Base-by-base conservation (phyloP, 306 rosid species). In the Trichosanthes truncata region DNA sequence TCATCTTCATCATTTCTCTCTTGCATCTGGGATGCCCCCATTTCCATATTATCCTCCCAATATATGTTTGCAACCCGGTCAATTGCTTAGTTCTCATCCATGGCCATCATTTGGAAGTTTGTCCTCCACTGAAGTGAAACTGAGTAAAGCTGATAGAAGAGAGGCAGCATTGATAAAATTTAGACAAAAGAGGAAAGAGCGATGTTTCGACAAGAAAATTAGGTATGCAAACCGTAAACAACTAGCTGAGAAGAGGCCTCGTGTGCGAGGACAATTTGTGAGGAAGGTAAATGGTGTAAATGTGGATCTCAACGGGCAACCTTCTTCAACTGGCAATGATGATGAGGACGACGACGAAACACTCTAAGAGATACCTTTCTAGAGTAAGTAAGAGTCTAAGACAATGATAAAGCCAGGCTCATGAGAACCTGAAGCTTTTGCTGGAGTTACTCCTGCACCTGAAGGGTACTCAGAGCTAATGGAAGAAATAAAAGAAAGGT, bases 101-200 rank as follows among this genome's bases (percentile, higher is more conserved):
- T 91, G 98, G 97, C 89, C 90, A 68, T 84, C 89, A 12, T 86
- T 86, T 55, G 97, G 92, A 84, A 85, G 76, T 76, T 82, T 96
- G 69, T 77, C 87, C 74, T 78, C 93, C 38, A 74, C 85, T 1
- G 98, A 94, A 78, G 87, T 84, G 80, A 87, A 85, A 48, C 38
- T 83, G 73, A 89, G 83, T 49, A 92, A 91, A 84, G 93, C 85
- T 49, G 93, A 95, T 79, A 87, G 97, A 85, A 92, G 98, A 87
- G 98, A 92, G 85, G 98, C 97, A 29, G 97, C 98, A 14, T 81
- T 95, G 87, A 87, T 92, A 61, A 95, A 95, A 82, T 95, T 95
- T 80, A 86, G 97, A 85, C 97, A 92, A 81, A 95, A 95, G 85
- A 89, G 98, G 82, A 91, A 92, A 88, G 97, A 95, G 63, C 91